phyloP scores from a whole-genome alignment of 1,284 basidiomycete species.

The Thecaphora thlaspeos region DNA sequence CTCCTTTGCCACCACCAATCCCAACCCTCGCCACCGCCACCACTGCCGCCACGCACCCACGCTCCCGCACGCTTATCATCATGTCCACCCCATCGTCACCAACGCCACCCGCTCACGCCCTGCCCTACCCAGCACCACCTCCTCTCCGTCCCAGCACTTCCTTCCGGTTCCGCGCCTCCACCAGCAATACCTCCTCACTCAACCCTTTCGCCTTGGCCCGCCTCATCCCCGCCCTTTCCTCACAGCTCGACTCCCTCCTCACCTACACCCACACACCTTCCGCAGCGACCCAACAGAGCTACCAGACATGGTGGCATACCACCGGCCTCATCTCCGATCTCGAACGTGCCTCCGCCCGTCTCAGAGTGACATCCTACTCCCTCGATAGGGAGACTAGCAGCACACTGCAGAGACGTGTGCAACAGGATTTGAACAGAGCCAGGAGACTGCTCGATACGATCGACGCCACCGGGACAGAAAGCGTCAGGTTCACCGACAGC shows the following conservation, averaged over 20 bases:
- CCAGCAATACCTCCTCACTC: not conserved
- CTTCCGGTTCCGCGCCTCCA: not conserved
- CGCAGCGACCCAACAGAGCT: not conserved
- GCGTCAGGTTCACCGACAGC: no score
- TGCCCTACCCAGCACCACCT: no score
- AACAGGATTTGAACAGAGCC: not conserved
- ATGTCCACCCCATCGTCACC: no score
- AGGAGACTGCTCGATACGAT: no score
- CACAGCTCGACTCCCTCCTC: not conserved
- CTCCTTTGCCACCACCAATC: no score
- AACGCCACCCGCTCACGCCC: no score
- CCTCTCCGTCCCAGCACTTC: no score
- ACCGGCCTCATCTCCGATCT: not conserved
- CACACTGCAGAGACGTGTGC: not conserved
- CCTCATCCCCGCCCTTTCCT: not conserved
- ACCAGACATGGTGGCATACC: slow-evolving; percentile 1
- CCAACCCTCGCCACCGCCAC: no score
- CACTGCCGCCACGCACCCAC: no score
- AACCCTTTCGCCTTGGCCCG: not conserved
- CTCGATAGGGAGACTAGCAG: not conserved
- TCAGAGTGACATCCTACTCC: not conserved
- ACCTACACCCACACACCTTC: slow-evolving; percentile 2
- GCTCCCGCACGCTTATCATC: no score
- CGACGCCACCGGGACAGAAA: no score
- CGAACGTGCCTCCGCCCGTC: not conserved